Base-by-base conservation (phyloP, 1,284 basidiomycete genomes). In the Blastosporella zonata region DNA sequence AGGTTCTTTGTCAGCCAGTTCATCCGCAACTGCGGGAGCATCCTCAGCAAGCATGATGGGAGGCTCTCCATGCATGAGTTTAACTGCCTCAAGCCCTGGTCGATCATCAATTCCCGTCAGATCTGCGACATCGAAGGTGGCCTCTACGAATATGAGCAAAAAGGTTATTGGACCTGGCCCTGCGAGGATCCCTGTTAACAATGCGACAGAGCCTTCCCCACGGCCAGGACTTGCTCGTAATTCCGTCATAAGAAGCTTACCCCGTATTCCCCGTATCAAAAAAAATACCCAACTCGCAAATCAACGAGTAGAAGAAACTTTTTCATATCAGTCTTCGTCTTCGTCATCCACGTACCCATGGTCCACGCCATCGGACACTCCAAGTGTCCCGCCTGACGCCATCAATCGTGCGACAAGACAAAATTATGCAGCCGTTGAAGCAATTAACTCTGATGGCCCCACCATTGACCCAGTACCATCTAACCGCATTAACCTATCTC, bases 301-400 rank as follows among this genome's bases (percentile, higher is more conserved):
- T 8, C 45, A 23, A 4, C 1, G 22, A 22, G 18, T 28, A 10
- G 27, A 28, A 4, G 23, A 22, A n/a, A 2, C 29, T 27, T 12
- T 2, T 12, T 41, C 46, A 25, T 27, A 35, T 22, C 27, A 20
- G 21, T 41, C 34, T 1, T 43, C 47, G 12, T 48, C 47, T 12
- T 37, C 47, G n/a, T 48, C 47, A 3, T 29, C 47, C 9, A 13
- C 27, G 10, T 48, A 42, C 36, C 47, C 47, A n/a, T 29, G 13
- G 34, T 43, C 47, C 13, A 36, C 47, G 21, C 18, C 34, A 6
- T 35, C 34, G 4, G 18, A 35, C 34, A 18, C 34, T 35, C 6
- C 34, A 20, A 15, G 17, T n/a, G n/a, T n/a, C n/a, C 18, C 18
- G 17, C 4, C 18, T 20, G 4, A 18, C 3, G 18, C 18, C 10